Evolutionary conservation across 805 yeast species (phyloP).

Genomic region (Kuraishia piskuri): DNA sequence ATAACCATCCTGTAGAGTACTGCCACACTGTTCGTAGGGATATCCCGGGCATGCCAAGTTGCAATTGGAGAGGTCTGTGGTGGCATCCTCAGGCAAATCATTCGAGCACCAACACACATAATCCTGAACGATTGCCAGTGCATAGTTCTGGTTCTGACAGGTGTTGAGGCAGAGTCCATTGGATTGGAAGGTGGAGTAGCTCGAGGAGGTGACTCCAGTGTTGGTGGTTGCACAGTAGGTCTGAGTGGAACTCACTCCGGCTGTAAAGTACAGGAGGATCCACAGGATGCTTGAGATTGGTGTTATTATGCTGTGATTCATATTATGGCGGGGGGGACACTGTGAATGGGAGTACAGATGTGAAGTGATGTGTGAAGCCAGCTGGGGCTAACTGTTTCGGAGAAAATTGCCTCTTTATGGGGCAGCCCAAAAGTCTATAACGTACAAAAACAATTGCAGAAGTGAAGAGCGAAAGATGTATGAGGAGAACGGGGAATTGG

Average conservation of each 20-base stretch:
- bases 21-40: constrained; percentile 31
- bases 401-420: too few relatives aligned
- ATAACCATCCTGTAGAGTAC: not conserved
- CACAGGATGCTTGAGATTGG: not conserved
- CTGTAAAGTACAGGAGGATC: not conserved
- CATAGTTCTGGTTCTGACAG: constrained; percentile 28
- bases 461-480: not conserved
- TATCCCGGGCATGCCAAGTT: constrained; percentile 35
- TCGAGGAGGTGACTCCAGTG: not conserved
- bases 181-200: constrained; percentile 8
- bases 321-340: too few relatives aligned
- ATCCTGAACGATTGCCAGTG: constrained; percentile 37
- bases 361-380: not conserved
- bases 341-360: not conserved
- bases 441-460: not conserved
- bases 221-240: not conserved
- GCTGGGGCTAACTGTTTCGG: too few relatives aligned
- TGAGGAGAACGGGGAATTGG: not conserved
- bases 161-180: constrained; percentile 34
- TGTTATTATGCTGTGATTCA: not conserved
- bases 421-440: not conserved
- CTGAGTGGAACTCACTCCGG: not conserved
- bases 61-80: constrained; percentile 24
- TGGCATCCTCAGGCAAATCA: constrained; percentile 30
- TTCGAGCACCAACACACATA: constrained; percentile 41